Conservation (phyloP, 768 basidiomycete species). For the Serendipita indica region DNA sequence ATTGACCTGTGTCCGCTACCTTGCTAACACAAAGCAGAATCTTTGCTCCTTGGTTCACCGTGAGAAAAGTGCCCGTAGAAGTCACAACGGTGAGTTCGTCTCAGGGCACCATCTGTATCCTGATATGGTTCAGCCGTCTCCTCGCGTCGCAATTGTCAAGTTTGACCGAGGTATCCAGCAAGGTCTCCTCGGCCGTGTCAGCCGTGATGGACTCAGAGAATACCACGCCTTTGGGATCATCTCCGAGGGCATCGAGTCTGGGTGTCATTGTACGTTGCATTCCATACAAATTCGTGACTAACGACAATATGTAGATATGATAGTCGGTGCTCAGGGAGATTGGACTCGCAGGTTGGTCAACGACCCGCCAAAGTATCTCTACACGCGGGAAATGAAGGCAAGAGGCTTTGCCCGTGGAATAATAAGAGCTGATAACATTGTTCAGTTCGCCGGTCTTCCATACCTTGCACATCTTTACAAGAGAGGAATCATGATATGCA, state of each 20-base stretch:
- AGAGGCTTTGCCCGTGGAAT: not conserved
- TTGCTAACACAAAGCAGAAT: conserved; percentile 10
- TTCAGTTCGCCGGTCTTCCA: conserved; percentile 15
- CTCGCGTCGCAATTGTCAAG: conserved; percentile 15
- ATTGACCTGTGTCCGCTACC: not conserved
- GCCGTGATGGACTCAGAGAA: conserved; percentile 14
- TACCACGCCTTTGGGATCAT: conserved; percentile 16
- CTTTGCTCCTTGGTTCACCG: conserved; percentile 15
- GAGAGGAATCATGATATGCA: conserved; percentile 15
- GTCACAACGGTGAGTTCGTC: conserved; percentile 13
- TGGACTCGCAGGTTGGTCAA: conserved; percentile 16
- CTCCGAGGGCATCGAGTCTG: not conserved
- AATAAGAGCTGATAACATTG: not conserved
- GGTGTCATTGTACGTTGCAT: not conserved
- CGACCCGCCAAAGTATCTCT: conserved; percentile 14
- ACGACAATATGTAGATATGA: conserved; percentile 15
- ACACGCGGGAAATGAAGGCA: conserved; percentile 17
- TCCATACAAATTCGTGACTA: not conserved
- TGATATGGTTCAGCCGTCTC: conserved; percentile 11
- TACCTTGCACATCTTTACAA: conserved; percentile 15
- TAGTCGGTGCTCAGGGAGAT: conserved; percentile 16
- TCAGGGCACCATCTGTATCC: not conserved
- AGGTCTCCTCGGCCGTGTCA: conserved; percentile 16
- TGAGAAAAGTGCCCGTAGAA: conserved; percentile 15
- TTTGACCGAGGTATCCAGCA: conserved; percentile 18